Percentiles rank a stretch among this genome's conserved stretches.
These are phyloP conservation scores for Colletotrichum phormii DNA, from an alignment of 2,329 filamentous ascomycete genomes.

Conservation along the genomic window DNA sequence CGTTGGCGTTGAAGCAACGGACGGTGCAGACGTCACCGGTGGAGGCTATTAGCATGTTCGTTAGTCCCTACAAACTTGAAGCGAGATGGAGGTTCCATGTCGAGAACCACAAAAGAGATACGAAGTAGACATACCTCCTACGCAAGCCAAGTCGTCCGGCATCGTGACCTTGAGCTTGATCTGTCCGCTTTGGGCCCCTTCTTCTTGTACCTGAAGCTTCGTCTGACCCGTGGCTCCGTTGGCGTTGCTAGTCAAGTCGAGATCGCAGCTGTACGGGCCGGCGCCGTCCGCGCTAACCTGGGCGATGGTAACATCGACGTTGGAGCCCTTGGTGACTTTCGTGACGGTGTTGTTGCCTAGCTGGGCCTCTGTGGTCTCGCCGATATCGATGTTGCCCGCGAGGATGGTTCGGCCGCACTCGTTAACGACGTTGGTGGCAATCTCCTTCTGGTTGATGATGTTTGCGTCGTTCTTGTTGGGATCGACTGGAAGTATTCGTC, in stretches of 20 bases:
- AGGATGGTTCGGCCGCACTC: slow-evolving; percentile 72
- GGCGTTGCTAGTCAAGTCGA: slow-evolving; percentile 60
- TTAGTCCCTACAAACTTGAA: background rate
- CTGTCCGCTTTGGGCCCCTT: slow-evolving; percentile 64
- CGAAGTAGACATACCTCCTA: slow-evolving; percentile 54
- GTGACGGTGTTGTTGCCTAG: slow-evolving; percentile 60
- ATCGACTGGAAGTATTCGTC: slow-evolving; percentile 71
- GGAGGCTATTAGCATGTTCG: slow-evolving; percentile 50
- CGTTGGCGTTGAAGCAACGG: slow-evolving; percentile 69
- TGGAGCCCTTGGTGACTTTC: slow-evolving; percentile 57
- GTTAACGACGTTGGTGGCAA: slow-evolving; percentile 63
- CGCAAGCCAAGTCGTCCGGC: slow-evolving; percentile 61
- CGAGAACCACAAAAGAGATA: slow-evolving; percentile 11
- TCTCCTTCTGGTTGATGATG: slow-evolving; percentile 69
- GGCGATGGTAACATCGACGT: slow-evolving; percentile 61
- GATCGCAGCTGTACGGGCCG: slow-evolving; percentile 66
- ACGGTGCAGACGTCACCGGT: slow-evolving; percentile 70
- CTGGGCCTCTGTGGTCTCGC: slow-evolving; percentile 64
- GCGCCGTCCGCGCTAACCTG: slow-evolving; percentile 66
- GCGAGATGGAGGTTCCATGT: slow-evolving; percentile 20
- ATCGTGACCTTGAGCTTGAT: slow-evolving; percentile 68
- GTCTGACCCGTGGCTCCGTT: slow-evolving; percentile 58
- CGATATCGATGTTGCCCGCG: slow-evolving; percentile 71
- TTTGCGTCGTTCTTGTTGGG: slow-evolving; percentile 73
- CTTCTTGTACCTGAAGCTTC: slow-evolving; percentile 63